A percentile compares a stretch with the other conserved stretches of the same genome.
Conservation (phyloP, 495 filamentous ascomycete species). For the Neurospora cerealis region DNA sequence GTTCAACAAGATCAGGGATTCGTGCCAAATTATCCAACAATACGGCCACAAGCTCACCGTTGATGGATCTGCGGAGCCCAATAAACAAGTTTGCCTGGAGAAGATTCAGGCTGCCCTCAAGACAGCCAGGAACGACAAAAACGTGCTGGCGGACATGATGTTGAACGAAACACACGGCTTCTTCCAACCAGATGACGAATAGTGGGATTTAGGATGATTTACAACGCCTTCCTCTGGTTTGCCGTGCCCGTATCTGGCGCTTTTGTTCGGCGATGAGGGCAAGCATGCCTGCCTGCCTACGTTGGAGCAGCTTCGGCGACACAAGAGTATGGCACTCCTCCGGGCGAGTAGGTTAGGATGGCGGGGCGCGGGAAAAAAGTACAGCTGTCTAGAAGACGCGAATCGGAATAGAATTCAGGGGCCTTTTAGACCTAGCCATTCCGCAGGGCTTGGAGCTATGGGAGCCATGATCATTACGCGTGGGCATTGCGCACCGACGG, state of each 20-base stretch:
- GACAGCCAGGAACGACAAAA: slow-evolving; percentile 65
- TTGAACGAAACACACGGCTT: slow-evolving; percentile 25
- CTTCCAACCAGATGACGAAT: background rate
- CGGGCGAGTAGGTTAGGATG: background rate
- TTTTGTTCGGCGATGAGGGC: background rate
- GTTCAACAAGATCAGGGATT: slow-evolving; percentile 82
- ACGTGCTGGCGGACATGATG: slow-evolving; percentile 61
- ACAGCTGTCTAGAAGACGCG: background rate
- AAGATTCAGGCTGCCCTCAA: slow-evolving; percentile 60
- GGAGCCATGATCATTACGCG: background rate
- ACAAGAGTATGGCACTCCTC: background rate
- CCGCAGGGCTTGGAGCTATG: background rate
- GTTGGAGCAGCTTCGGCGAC: background rate
- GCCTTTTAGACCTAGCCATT: background rate
- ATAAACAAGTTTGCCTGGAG: slow-evolving; percentile 54
- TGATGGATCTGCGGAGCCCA: slow-evolving; percentile 53
- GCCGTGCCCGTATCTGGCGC: background rate
- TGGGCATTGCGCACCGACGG: background rate
- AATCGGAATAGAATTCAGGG: background rate
- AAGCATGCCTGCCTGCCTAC: background rate
- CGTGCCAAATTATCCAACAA: slow-evolving; percentile 93
- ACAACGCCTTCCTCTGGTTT: background rate
- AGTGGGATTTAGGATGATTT: background rate
- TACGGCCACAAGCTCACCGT: slow-evolving; percentile 74
- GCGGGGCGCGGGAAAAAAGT: background rate